Conservation (phyloP, 106 monocot genomes). For the Dioscorea zingiberensis region DNA sequence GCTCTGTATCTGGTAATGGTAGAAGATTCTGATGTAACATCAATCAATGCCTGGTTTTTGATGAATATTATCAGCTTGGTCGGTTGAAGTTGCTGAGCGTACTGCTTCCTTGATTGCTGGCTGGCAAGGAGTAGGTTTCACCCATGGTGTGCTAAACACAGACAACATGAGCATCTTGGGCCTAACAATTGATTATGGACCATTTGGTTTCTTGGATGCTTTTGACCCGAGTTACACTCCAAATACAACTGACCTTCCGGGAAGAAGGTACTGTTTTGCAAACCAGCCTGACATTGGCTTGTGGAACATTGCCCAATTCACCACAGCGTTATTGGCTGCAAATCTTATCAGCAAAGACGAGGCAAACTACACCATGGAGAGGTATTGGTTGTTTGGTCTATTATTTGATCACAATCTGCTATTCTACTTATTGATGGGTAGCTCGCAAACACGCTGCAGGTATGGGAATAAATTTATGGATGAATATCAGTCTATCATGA, state of each 20-base stretch:
- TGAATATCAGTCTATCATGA: slow-evolving; percentile 91
- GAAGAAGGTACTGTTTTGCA: slow-evolving; percentile 92
- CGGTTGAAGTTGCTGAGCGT: slow-evolving; percentile 87
- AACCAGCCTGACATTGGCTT: slow-evolving; percentile 96
- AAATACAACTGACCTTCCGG: slow-evolving; percentile 97
- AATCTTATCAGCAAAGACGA: slow-evolving; percentile 81
- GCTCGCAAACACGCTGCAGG: slow-evolving; percentile 19
- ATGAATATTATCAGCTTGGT: slow-evolving; percentile 58
- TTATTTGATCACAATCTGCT: background rate
- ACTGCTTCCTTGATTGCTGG: slow-evolving; percentile 74
- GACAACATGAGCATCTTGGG: slow-evolving; percentile 99
- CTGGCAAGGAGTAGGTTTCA: slow-evolving; percentile 97
- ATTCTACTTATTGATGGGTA: background rate
- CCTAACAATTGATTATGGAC: slow-evolving; percentile 97
- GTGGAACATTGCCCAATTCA: slow-evolving; percentile 95
- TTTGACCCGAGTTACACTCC: slow-evolving; percentile 97
- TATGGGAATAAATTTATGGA: slow-evolving; percentile 97
- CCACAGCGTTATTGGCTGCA: slow-evolving; percentile 58
- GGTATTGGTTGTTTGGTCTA: slow-evolving; percentile 27
- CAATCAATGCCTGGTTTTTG: background rate
- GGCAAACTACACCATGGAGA: slow-evolving; percentile 87
- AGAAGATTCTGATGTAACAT: too few species aligned
- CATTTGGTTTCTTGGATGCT: slow-evolving; percentile 97
- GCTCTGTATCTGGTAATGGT: too few species aligned
- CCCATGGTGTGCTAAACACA: slow-evolving; percentile 95